Evolutionary conservation across 2,329 filamentous ascomycete species (phyloP).

Genomic region (Neonectria hederae): DNA sequence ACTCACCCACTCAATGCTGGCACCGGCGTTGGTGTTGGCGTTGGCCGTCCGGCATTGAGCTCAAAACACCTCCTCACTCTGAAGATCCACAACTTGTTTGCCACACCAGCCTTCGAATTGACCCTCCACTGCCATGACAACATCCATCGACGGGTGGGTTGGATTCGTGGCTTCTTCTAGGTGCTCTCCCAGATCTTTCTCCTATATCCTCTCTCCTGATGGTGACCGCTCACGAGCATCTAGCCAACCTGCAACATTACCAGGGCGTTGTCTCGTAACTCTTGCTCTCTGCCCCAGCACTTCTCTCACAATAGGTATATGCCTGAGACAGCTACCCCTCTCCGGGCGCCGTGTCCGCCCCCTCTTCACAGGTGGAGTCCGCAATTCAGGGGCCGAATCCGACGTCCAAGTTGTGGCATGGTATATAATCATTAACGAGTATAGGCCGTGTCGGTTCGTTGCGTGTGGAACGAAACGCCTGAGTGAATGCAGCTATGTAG

Average conservation of each 20-base stretch:
- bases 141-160: not conserved
- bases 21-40: constrained; percentile 11
- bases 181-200: not conserved
- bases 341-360: constrained; percentile 18
- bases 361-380: constrained; percentile 17
- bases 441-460: not conserved
- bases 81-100: constrained; percentile 10
- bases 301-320: constrained; percentile 22
- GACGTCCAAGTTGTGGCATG: constrained; percentile 14
- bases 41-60: constrained; percentile 3
- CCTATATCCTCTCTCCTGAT: not conserved
- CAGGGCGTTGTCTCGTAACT: not conserved
- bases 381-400: constrained; percentile 18
- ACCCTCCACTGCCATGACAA: not conserved
- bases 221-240: not conserved
- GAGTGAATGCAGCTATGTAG: not conserved
- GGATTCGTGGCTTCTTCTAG: not conserved
- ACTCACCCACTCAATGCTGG: constrained; percentile 16
- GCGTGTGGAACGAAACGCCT: constrained; percentile 2
- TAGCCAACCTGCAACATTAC: not conserved
- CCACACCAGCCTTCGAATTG: constrained; percentile 4
- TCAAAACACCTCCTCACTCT: constrained; percentile 1
- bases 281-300: constrained; percentile 1
- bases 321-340: constrained; percentile 22
- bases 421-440: not conserved